phyloP scores from a whole-genome alignment of 257 asterid species.

The Voacanga thouarsii region DNA sequence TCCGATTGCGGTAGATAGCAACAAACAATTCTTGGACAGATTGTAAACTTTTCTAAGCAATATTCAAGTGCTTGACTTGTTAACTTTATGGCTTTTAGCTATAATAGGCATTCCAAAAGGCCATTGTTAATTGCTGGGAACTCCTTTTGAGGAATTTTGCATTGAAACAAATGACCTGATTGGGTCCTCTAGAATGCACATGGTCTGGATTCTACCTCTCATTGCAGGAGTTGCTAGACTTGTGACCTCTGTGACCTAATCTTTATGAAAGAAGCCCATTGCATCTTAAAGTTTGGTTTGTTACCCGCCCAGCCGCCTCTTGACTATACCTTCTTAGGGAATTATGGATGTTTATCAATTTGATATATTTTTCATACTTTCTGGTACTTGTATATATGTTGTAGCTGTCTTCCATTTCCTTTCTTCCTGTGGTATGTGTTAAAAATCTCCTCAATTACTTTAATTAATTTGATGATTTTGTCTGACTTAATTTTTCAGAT shows the following conservation, averaged over 20 bases:
- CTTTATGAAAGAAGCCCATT: too few relatives aligned
- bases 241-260: too few relatives aligned
- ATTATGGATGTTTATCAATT: not conserved
- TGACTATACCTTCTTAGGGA: not conserved
- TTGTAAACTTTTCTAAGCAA: too few relatives aligned
- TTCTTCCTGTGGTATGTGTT: not conserved
- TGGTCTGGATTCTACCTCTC: not conserved
- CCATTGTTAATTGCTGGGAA: not conserved
- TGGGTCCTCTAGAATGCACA: not conserved
- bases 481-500: slow-evolving; percentile 33
- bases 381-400: not conserved
- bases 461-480: not conserved
- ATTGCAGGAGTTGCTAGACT: not conserved
- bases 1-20: too few relatives aligned
- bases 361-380: not conserved
- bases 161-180: too few relatives aligned
- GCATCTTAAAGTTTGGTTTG: not conserved
- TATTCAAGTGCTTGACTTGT: not conserved
- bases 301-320: not conserved
- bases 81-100: not conserved
- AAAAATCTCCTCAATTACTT: not conserved
- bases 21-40: too few relatives aligned
- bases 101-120: not conserved
- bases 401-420: not conserved
- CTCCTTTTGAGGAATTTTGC: not conserved